These are phyloP conservation scores for Discostella stelligera DNA, from an alignment of 352 stramenopile species.

Conservation along the genomic window DNA sequence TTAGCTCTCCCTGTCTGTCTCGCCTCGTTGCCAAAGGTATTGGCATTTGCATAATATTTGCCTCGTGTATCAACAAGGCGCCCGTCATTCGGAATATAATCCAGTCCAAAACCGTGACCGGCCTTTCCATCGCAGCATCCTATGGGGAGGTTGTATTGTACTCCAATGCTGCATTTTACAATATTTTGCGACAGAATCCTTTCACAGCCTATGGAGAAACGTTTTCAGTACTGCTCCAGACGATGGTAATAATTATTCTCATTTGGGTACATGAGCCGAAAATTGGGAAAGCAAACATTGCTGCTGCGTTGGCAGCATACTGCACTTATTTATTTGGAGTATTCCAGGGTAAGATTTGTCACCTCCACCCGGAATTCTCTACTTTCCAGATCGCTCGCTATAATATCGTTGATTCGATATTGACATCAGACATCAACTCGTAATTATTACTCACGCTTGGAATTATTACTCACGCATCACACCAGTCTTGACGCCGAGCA, in stretches of 20 bases:
- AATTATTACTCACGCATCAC: not conserved
- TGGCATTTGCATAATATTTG: conserved; percentile 68
- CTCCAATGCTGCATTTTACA: conserved; percentile 69
- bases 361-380: not conserved
- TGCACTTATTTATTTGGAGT: conserved; percentile 49
- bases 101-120: conserved; percentile 43
- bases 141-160: conserved; percentile 73
- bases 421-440: too few relatives aligned
- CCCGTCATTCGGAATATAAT: conserved; percentile 73
- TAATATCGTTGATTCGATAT: too few relatives aligned
- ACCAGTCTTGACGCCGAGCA: conserved; percentile 48
- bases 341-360: conserved; percentile 25
- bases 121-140: conserved; percentile 47
- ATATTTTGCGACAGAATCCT: conserved; percentile 60
- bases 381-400: not conserved
- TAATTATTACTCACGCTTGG: not conserved
- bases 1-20: conserved; percentile 43
- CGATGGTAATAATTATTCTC: conserved; percentile 50
- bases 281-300: conserved; percentile 30
- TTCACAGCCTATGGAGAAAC: conserved; percentile 79
- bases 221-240: conserved; percentile 60
- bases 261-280: conserved; percentile 55
- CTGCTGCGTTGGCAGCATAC: conserved; percentile 30
- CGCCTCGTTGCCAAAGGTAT: conserved; percentile 57
- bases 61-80: conserved; percentile 67